Evolutionary conservation across 106 monocot species (phyloP).

Genomic region (Dendrobium huoshanense): DNA sequence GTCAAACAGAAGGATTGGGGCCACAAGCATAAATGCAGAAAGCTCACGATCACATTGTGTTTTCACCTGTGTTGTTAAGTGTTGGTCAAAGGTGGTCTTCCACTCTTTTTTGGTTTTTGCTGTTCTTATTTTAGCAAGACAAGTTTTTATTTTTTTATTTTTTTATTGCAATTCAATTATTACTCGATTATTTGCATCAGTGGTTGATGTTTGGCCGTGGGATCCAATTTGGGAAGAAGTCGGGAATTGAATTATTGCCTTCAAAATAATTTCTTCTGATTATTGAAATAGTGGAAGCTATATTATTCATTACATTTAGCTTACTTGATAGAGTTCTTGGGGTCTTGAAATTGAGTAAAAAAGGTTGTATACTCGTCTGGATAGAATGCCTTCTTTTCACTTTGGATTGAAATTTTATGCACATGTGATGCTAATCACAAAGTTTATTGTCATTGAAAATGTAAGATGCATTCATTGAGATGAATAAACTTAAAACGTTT

Average conservation of each 20-base stretch:
- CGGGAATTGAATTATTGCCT: not conserved
- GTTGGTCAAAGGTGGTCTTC: slow-evolving; percentile 68
- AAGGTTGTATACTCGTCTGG: not conserved
- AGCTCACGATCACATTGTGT: slow-evolving; percentile 99
- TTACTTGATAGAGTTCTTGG: not conserved
- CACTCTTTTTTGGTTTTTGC: not conserved
- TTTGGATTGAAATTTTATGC: not conserved
- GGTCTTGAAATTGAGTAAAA: not conserved
- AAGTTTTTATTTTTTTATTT: not conserved
- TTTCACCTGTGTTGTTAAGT: slow-evolving; percentile 94
- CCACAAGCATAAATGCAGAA: slow-evolving; percentile 91
- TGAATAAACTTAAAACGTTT: too few species aligned
- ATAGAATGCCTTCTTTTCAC: not conserved
- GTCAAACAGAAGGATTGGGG: slow-evolving; percentile 76
- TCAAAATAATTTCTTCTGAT: not conserved
- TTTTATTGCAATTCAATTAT: not conserved
- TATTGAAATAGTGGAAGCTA: not conserved
- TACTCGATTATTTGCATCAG: not conserved
- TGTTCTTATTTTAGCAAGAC: not conserved
- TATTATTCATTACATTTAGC: not conserved
- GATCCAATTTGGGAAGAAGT: not conserved
- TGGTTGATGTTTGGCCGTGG: not conserved
- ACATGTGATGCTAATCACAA: not conserved
- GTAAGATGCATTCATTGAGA: too few species aligned
- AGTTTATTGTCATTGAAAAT: not conserved